These are phyloP conservation scores for Fragaria ananassa DNA, from an alignment of 306 rosid genomes.

Conservation along the genomic window DNA sequence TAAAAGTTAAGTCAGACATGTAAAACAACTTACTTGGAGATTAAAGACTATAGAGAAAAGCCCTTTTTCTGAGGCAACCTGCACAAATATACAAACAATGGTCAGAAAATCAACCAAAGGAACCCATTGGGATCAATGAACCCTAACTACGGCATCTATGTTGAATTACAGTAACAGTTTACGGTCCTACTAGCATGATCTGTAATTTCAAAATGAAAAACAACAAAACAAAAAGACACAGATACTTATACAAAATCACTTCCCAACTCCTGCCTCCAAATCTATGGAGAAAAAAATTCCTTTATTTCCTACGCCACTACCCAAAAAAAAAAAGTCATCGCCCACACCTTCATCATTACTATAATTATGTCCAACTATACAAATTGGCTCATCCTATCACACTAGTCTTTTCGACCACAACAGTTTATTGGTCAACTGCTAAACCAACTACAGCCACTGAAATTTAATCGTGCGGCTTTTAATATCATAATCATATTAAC, in stretches of 20 bases:
- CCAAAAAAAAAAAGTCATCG: not conserved
- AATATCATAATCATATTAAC: not conserved
- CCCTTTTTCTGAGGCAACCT: conserved; percentile 94
- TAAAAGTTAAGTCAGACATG: conserved; percentile 16
- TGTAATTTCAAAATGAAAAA: not conserved
- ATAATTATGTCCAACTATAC: too few species aligned
- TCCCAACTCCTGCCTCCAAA: not conserved
- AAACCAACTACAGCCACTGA: not conserved
- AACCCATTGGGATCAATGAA: not conserved
- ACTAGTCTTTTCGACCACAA: not conserved
- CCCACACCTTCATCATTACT: not conserved
- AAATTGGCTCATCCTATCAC: not conserved
- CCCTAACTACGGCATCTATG: not conserved
- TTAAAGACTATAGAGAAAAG: conserved; percentile 79
- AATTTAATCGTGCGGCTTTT: not conserved
- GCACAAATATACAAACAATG: conserved; percentile 24
- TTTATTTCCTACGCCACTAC: not conserved
- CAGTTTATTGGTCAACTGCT: not conserved
- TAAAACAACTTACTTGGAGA: conserved; percentile 71
- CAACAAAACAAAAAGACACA: not conserved
- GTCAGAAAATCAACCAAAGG: not conserved
- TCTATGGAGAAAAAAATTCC: not conserved
- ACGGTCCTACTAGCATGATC: not conserved
- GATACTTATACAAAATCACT: not conserved
- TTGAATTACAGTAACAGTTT: not conserved